Evolutionary conservation across 2,329 filamentous ascomycete genomes (phyloP), one percentile per base, ranked within the genome.

Genomic region (Calonectria fujianensis): DNA sequence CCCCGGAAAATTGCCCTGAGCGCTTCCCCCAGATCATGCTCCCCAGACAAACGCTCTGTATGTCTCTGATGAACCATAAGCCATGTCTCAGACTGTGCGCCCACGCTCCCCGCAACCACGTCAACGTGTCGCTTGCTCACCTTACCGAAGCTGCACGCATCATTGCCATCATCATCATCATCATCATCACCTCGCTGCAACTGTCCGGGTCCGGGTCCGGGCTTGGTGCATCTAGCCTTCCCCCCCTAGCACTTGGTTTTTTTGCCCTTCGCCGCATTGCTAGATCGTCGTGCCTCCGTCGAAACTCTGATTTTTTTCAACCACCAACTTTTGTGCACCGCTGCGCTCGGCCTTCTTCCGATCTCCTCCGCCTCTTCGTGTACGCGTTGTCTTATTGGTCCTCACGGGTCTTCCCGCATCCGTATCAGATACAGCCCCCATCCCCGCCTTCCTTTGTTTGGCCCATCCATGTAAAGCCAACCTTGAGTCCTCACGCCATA

Each of bases 301-400:
- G 16, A 39, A 72, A 73, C 66, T 69, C 66, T 73, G 45, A n/a
- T 69, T 67, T 37, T 20, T 59, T 20, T 29, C 18, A 35, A 32
- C 32, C 65, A 35, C 31, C 61, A 54, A n/a, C 13, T 48, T 31
- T 29, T 52, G 29, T 41, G 24, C 57, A 29, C 35, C 24, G 29
- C 64, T 59, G 37, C 59, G 70, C 70, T 73, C 70, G 70, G 70
- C n/a, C 70, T 73, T 73, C 70, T 73, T 73, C 70, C 70, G 70
- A 73, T 50, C 27, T 20, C 54, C 16, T 69, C 70, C 70, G 63
- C 45, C 61, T 63, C 24, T 10, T 64, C 54, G 63, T 35, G 35
- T 29, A 18, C 32, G 35, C 37, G 11, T 2, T 16, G 27, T 37
- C 24, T n/a, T 39, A 41, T 63, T 63, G 64, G 48, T 14, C n/a